Conservation (phyloP, 306 rosid genomes). For the Cicer pinnatifidum region DNA sequence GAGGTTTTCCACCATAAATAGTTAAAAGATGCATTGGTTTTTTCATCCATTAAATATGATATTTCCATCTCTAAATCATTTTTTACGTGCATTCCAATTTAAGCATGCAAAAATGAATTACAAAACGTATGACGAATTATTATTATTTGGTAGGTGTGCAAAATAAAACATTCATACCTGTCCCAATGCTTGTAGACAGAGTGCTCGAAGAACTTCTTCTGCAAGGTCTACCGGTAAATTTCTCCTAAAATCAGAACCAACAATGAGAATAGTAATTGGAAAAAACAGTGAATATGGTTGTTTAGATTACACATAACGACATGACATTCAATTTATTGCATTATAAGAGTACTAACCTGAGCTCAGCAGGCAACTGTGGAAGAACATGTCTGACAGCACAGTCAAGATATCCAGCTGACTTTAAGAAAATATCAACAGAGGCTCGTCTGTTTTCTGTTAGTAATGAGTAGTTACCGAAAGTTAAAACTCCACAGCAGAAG, state of each 20-base stretch:
- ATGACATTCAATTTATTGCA: slow-evolving; percentile 23
- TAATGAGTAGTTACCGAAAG: slow-evolving; percentile 53
- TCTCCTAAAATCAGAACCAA: slow-evolving; percentile 68
- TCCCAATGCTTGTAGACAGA: slow-evolving; percentile 94
- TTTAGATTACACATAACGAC: slow-evolving; percentile 31
- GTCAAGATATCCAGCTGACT: slow-evolving; percentile 96
- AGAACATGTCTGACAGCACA: slow-evolving; percentile 94
- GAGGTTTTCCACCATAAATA: neutral
- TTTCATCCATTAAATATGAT: slow-evolving; percentile 24
- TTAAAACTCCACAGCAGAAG: slow-evolving; percentile 36
- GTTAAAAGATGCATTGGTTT: neutral
- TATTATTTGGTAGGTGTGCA: slow-evolving; percentile 15
- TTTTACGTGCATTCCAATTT: slow-evolving; percentile 23
- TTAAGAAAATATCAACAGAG: slow-evolving; percentile 85
- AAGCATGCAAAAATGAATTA: slow-evolving; percentile 27
- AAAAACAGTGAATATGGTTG: slow-evolving; percentile 20
- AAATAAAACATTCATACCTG: slow-evolving; percentile 58
- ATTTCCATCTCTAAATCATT: slow-evolving; percentile 27
- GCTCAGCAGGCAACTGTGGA: slow-evolving; percentile 89
- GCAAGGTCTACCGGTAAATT: slow-evolving; percentile 92
- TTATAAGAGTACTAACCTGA: slow-evolving; percentile 63
- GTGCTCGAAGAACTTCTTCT: slow-evolving; percentile 93
- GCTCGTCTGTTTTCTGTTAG: slow-evolving; percentile 89
- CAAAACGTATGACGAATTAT: neutral
- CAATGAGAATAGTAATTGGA: slow-evolving; percentile 37